Percentiles rank a stretch among this genome's conserved stretches.
Evolutionary conservation across 208 protist genomes (phyloP).

Genomic region (Crithidia brevicula): DNA sequence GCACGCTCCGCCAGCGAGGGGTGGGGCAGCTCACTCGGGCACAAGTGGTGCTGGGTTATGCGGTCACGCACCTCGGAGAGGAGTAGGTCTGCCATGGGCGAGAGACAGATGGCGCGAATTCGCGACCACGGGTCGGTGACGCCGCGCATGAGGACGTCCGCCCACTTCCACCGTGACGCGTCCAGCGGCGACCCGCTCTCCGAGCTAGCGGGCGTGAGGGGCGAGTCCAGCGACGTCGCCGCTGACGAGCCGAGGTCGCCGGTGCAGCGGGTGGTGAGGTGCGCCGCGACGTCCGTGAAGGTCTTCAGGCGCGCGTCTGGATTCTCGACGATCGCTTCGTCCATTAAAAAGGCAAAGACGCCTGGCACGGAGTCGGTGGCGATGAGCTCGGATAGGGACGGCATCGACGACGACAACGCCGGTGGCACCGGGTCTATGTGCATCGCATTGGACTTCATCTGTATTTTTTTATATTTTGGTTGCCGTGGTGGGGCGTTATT

Average conservation of each 20-base stretch:
- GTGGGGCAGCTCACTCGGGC: neutral
- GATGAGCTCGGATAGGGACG: conserved; percentile 19
- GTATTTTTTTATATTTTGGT: neutral
- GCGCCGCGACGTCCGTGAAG: conserved; percentile 17
- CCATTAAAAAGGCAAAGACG: conserved; percentile 13
- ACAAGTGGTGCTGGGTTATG: conserved; percentile 1
- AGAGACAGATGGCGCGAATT: conserved; percentile 37
- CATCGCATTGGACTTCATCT: neutral
- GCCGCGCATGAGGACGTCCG: conserved; percentile 59
- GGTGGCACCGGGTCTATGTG: neutral
- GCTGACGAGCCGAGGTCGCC: conserved; percentile 16
- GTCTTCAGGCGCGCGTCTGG: conserved; percentile 26
- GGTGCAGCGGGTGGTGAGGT: conserved; percentile 4
- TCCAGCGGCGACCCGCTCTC: conserved; percentile 14
- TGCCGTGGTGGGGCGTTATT: no score
- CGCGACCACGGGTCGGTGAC: conserved; percentile 77
- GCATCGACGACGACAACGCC: neutral
- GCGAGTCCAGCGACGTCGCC: neutral
- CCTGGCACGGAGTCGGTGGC: conserved; percentile 15
- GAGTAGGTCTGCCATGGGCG: conserved; percentile 31
- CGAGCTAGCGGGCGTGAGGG: neutral
- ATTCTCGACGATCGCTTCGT: conserved; percentile 21
- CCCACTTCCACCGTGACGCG: conserved; percentile 28
- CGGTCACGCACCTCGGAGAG: conserved; percentile 27
- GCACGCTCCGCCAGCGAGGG: neutral